Percentiles rank a stretch among this genome's conserved stretches.
Evolutionary conservation across 768 basidiomycete genomes (phyloP).

Genomic region (Mycena venus): DNA sequence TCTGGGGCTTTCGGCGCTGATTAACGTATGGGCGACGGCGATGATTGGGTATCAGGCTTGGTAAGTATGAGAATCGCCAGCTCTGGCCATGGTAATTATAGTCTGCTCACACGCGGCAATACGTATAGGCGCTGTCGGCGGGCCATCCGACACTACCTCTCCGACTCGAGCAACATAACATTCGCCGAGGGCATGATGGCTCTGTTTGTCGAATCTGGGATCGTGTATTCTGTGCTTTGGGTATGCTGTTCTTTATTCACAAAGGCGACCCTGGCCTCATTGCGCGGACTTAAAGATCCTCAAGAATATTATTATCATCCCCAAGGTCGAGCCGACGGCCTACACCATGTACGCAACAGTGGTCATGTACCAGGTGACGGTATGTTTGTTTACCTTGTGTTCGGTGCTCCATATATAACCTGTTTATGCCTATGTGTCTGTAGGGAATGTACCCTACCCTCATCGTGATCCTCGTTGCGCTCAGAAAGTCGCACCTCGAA

Average conservation of each 20-base stretch:
- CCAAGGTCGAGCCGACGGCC: background rate
- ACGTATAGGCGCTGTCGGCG: background rate
- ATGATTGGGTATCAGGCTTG: background rate
- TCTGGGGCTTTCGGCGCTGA: background rate
- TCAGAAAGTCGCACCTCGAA: slow-evolving; percentile 21
- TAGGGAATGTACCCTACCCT: slow-evolving; percentile 27
- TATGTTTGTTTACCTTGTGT: background rate
- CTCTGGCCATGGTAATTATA: background rate
- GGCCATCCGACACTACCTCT: background rate
- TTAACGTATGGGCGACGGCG: background rate
- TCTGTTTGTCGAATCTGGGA: background rate
- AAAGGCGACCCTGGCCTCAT: background rate
- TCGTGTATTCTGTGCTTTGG: background rate
- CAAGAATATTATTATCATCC: background rate
- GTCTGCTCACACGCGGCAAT: background rate
- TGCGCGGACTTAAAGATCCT: background rate
- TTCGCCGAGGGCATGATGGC: background rate
- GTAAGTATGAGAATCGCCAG: background rate
- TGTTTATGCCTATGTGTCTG: too few relatives aligned
- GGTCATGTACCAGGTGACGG: background rate
- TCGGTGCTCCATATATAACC: background rate
- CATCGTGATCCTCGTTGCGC: slow-evolving; percentile 22
- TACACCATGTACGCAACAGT: background rate
- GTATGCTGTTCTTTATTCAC: background rate
- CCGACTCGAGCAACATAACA: background rate